Evolutionary conservation across 371 early-diverging fungal genomes (phyloP), one percentile per base, ranked within the genome.

Genomic region (Rhizomucor pusillus): DNA sequence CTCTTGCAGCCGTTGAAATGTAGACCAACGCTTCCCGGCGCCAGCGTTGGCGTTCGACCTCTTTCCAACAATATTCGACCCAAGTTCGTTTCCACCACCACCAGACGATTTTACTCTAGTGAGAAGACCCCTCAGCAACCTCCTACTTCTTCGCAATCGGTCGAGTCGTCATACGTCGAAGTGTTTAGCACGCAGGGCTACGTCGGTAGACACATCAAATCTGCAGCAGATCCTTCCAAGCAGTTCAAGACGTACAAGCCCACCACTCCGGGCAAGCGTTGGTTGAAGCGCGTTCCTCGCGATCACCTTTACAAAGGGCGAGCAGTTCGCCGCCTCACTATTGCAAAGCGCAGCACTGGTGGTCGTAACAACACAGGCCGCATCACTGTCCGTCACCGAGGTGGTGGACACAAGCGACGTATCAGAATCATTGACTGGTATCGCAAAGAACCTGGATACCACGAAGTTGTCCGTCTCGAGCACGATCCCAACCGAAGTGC

Each of bases 401-500:
- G 98, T 47, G 98, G 97, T 43, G 98, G 97, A 35, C 92, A 91
- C 68, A 93, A 93, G 63, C 84, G 90, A 39, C 87, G 94, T 54
- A 85, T 95, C 68, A 84, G 97, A 55, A 63, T 89, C 18, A 76
- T 98, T 6, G 98, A 98, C 58, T 96, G 93, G 79, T 65, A 80
- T 54, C 92, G 98, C 53, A 65, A 57, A 25, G 82, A 82, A 47
- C 63, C 86, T 0, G 96, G 94, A 1, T 69, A 80, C 5, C 93
- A 93, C 57, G 79, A 84, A 41, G 96, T 98, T 2, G 76, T 91
- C 54, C 85, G 98, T 16, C 69, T 96, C 18, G 98, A 98, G 69
- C 92, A 94, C 63, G 98, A 98, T 67, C 98, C 98, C 20, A 93
- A 93, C 65, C 79, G 98, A 44, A 87, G 88, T 34, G 96, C 90